Evolutionary conservation across 179 eudicot species (phyloP), one percentile per base, ranked within the genome.

Genomic region (Pouteria campechiana): DNA sequence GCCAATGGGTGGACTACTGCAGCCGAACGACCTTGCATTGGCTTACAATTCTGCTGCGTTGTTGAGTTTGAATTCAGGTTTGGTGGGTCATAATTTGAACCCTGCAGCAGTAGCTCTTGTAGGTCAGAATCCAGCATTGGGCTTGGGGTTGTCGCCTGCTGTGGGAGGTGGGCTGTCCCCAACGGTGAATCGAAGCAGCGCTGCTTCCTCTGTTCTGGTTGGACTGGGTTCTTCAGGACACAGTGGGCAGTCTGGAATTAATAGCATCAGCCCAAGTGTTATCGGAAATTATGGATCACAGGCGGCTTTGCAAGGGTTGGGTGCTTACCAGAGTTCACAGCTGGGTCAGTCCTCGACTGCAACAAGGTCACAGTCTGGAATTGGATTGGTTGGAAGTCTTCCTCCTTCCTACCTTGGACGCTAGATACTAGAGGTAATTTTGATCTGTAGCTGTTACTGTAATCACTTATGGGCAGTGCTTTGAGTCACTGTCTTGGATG

Each of bases 311-410:
- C 64, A 61, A 18, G 73, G 74, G 41, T 32, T 59, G 22, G 61
- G 68, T 48, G 58, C 61, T 32, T 72, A 51, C 44, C 70, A 67
- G 55, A 56, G 35, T 41, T 28, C 59, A 24, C 71, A 67, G 23
- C 6, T 45, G 32, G 71, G 78, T 15, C 64, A 55, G 5, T 52
- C 68, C 17, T 52, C 78, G 13, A 38, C 44, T 9, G 45, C 55
- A 24, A 16, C 50, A 5, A 52, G 60, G 51, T 47, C 60, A 15
- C 65, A 54, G 23, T 14, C 65, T 19, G 60, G 62, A 20, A 32
- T 41, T 48, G 74, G 52, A 15, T 55, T 70, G 3, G 22, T 41
- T 5, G 53, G 51, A 33, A 28, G 22, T 14, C 24, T 44, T 8
- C 52, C 25, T 25, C 48, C 68, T 2, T 40, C 64, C 5, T 48